phyloP scores from a whole-genome alignment of 2,329 filamentous ascomycete species.

The Ophiostoma sp. region DNA sequence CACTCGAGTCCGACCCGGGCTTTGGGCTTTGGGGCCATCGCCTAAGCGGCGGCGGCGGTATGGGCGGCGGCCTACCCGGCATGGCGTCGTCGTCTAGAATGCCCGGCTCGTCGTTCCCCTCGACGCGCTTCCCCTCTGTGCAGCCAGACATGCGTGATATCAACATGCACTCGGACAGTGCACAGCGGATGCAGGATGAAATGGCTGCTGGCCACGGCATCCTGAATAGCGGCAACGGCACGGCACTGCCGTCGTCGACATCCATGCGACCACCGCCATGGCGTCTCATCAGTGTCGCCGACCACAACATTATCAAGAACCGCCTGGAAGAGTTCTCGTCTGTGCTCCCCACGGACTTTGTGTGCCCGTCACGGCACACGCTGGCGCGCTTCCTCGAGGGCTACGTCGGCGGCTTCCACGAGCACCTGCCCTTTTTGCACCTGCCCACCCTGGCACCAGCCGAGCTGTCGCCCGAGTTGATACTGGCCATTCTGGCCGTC shows the following conservation, averaged over 20 bases:
- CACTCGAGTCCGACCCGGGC: constrained; percentile 50
- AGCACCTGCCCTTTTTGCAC: constrained; percentile 59
- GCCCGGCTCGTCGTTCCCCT: constrained; percentile 47
- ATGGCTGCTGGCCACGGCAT: neutral
- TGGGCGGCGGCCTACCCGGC: neutral
- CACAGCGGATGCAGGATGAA: constrained; percentile 40
- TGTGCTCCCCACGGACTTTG: constrained; percentile 57
- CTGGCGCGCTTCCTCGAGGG: constrained; percentile 64
- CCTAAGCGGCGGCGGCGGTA: constrained; percentile 36
- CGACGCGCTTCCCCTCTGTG: constrained; percentile 50
- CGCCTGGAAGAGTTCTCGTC: constrained; percentile 58
- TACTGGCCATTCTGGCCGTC: constrained; percentile 62
- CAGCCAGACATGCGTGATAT: constrained; percentile 48
- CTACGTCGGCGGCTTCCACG: constrained; percentile 62
- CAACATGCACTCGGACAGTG: constrained; percentile 32
- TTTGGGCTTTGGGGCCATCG: constrained; percentile 47
- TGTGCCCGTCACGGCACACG: constrained; percentile 64
- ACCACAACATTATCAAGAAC: constrained; percentile 52
- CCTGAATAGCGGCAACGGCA: neutral
- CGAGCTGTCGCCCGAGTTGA: constrained; percentile 61
- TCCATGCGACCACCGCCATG: constrained; percentile 36
- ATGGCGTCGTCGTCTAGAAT: constrained; percentile 40
- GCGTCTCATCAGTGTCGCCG: constrained; percentile 46
- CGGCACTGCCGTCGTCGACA: neutral
- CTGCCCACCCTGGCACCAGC: constrained; percentile 59